Conservation (phyloP, 768 basidiomycete genomes). For the Saitozyma podzolica region DNA sequence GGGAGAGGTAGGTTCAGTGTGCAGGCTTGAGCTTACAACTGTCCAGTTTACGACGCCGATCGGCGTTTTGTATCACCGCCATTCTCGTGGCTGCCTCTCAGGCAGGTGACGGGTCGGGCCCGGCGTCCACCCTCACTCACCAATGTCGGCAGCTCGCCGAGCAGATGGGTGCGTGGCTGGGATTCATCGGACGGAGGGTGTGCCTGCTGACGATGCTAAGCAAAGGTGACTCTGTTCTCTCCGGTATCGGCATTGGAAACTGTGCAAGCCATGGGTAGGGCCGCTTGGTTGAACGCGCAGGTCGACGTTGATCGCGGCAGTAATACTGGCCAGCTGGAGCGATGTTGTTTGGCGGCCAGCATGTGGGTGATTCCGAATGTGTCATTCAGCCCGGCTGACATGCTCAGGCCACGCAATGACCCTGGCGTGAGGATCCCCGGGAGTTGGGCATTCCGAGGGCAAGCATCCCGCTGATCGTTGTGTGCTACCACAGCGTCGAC, state of each 20-base stretch:
- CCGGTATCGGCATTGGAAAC: conserved; percentile 20
- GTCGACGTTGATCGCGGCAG: conserved; percentile 18
- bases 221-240: conserved; percentile 18
- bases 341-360: conserved; percentile 22
- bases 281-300: conserved; percentile 13
- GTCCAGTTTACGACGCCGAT: conserved; percentile 16
- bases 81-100: conserved; percentile 16
- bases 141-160: conserved; percentile 17
- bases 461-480: neutral
- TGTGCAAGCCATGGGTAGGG: conserved; percentile 19
- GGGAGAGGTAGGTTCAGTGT: conserved; percentile 14
- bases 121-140: conserved; percentile 3
- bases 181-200: too few relatives aligned
- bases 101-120: conserved; percentile 6
- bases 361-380: conserved; percentile 5
- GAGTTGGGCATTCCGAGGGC: too few relatives aligned
- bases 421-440: conserved; percentile 8
- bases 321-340: conserved; percentile 20
- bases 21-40: neutral
- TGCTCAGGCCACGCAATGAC: conserved; percentile 20
- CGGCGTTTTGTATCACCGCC: conserved; percentile 18
- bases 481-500: conserved; percentile 8
- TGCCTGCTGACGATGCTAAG: conserved; percentile 1
- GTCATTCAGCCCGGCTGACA: neutral
- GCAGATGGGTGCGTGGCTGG: conserved; percentile 10